Evolutionary conservation across 2,329 filamentous ascomycete genomes (phyloP).

Genomic region (Fusarium buxicola): DNA sequence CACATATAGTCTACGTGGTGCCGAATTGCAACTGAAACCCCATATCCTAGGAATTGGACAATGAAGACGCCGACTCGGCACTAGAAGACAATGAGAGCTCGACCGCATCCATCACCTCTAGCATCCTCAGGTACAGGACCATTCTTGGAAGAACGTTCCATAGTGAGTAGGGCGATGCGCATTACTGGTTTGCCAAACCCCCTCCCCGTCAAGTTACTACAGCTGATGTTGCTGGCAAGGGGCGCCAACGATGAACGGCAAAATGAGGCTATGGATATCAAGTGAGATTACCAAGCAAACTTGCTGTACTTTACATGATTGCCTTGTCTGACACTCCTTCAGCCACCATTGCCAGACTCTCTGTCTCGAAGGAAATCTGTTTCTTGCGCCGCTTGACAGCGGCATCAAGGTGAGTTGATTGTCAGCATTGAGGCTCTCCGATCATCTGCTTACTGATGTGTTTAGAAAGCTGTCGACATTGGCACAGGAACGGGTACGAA

Average conservation of each 20-base stretch:
- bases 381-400: not conserved
- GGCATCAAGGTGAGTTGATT: not conserved
- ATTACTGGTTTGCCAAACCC: not conserved
- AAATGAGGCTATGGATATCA: conserved; percentile 5
- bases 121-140: conserved; percentile 2
- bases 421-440: not conserved
- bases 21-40: not conserved
- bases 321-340: not conserved
- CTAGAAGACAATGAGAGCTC: not conserved
- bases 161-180: conserved; percentile 1
- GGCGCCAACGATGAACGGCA: conserved; percentile 3
- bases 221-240: not conserved
- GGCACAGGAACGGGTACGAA: conserved; percentile 1
- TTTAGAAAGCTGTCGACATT: conserved; percentile 5
- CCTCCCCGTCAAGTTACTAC: not conserved
- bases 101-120: not conserved
- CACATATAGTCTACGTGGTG: not conserved
- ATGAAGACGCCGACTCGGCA: not conserved
- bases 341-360: conserved; percentile 4
- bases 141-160: conserved; percentile 2
- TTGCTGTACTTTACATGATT: not conserved
- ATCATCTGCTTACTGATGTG: not conserved
- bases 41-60: not conserved
- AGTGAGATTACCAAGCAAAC: not conserved
- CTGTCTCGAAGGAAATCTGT: not conserved